Percentiles rank a stretch among this genome's conserved stretches.
Conservation (phyloP, 495 filamentous ascomycete species). For the Physcia stellaris region DNA sequence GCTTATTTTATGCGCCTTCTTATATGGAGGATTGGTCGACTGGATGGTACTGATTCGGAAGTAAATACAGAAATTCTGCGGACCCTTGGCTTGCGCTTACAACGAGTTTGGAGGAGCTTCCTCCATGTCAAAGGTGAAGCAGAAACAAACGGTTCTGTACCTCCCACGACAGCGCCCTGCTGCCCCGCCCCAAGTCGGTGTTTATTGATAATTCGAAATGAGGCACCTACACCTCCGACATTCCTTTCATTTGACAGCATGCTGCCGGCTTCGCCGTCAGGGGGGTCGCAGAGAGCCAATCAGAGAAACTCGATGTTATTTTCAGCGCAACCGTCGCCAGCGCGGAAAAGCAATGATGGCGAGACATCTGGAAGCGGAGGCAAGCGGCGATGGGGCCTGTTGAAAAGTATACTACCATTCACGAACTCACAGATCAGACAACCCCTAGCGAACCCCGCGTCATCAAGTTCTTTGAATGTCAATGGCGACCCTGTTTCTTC, state of each 20-base stretch:
- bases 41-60: slow-evolving; percentile 50
- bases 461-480: no score
- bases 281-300: slow-evolving; percentile 16
- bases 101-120: slow-evolving; percentile 67
- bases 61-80: slow-evolving; percentile 61
- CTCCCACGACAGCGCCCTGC: slow-evolving; percentile 68
- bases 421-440: slow-evolving; percentile 18
- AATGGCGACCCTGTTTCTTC: background rate
- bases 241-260: slow-evolving; percentile 57
- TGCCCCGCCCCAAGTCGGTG: slow-evolving; percentile 82
- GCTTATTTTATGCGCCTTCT: slow-evolving; percentile 89
- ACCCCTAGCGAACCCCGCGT: slow-evolving; percentile 1
- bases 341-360: slow-evolving; percentile 4
- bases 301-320: no score
- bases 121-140: slow-evolving; percentile 55
- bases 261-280: slow-evolving; percentile 27
- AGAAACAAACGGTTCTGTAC: slow-evolving; percentile 35
- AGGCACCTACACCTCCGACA: slow-evolving; percentile 46
- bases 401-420: slow-evolving; percentile 55
- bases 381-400: slow-evolving; percentile 56
- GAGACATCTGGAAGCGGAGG: slow-evolving; percentile 9
- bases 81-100: slow-evolving; percentile 52
- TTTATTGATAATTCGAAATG: slow-evolving; percentile 84
- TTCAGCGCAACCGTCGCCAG: no score
- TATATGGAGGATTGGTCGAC: slow-evolving; percentile 83